Percentiles rank a stretch among this genome's conserved stretches.
phyloP scores from a whole-genome alignment of 192 early-diverging fungal genomes.

The Lobosporangium transversale region DNA sequence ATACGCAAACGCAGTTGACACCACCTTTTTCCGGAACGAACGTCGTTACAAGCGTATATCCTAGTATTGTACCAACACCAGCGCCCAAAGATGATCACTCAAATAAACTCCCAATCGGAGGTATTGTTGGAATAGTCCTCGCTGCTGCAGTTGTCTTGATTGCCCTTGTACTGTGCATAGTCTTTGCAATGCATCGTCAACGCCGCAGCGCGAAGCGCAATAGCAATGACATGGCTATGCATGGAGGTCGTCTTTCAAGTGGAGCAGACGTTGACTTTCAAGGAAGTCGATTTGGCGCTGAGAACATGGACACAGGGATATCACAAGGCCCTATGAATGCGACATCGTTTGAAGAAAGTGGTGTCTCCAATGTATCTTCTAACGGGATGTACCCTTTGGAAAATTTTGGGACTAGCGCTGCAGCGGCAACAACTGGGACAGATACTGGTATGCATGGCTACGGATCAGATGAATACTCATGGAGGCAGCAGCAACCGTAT shows the following conservation, averaged over 20 bases:
- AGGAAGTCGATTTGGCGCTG: background rate
- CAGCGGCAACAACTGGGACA: background rate
- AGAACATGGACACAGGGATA: background rate
- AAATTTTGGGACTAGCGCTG: background rate
- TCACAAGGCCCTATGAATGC: constrained; percentile 7
- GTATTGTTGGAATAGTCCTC: constrained; percentile 26
- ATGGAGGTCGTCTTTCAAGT: constrained; percentile 7
- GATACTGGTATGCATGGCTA: constrained; percentile 12
- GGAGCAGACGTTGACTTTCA: background rate
- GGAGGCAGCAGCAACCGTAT: constrained; percentile 10
- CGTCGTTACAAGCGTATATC: background rate
- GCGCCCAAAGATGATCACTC: background rate
- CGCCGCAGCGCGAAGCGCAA: background rate
- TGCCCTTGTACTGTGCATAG: background rate
- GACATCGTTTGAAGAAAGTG: background rate
- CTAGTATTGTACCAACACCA: constrained; percentile 2
- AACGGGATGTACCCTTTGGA: background rate
- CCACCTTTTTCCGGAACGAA: background rate
- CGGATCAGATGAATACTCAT: background rate
- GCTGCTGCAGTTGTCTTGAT: constrained; percentile 6
- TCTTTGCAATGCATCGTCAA: background rate
- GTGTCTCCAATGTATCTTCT: background rate
- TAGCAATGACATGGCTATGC: background rate
- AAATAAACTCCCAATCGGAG: constrained; percentile 4
- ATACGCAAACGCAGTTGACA: background rate